Evolutionary conservation across 768 basidiomycete species (phyloP).

Genomic region (Suillus spraguei): DNA sequence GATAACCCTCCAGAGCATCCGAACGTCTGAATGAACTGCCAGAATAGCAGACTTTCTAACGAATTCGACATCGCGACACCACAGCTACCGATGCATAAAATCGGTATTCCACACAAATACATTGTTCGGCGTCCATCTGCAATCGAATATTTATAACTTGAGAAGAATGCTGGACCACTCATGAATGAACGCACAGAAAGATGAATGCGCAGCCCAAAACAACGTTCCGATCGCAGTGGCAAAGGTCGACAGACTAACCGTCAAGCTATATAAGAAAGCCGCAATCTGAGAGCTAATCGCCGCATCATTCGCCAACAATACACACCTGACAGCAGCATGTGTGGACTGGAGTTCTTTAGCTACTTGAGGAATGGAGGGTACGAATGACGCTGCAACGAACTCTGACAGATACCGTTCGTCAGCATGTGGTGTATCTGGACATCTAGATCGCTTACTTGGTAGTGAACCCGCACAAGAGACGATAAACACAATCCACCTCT

Average conservation of each 20-base stretch:
- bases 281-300: neutral
- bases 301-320: neutral
- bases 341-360: slow-evolving; percentile 61
- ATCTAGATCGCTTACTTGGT: slow-evolving; percentile 3
- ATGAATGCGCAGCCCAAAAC: slow-evolving; percentile 48
- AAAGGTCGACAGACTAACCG: slow-evolving; percentile 50
- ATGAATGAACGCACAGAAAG: slow-evolving; percentile 40
- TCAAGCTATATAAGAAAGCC: slow-evolving; percentile 31
- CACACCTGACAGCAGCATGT: slow-evolving; percentile 54
- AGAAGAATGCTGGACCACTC: slow-evolving; percentile 13
- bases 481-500: slow-evolving; percentile 11
- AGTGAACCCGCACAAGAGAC: slow-evolving; percentile 13
- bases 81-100: slow-evolving; percentile 55
- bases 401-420: slow-evolving; percentile 39
- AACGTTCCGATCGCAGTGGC: slow-evolving; percentile 44
- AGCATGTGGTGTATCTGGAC: neutral
- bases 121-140: slow-evolving; percentile 63
- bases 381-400: slow-evolving; percentile 65
- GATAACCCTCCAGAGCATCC: slow-evolving; percentile 57
- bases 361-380: slow-evolving; percentile 70
- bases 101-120: slow-evolving; percentile 57
- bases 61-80: slow-evolving; percentile 52
- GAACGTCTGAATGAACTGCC: slow-evolving; percentile 60
- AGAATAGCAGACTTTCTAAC: slow-evolving; percentile 52
- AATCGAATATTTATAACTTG: neutral